phyloP scores from a whole-genome alignment of 2,329 filamentous ascomycete species.

The Aureobasidium sp. region DNA sequence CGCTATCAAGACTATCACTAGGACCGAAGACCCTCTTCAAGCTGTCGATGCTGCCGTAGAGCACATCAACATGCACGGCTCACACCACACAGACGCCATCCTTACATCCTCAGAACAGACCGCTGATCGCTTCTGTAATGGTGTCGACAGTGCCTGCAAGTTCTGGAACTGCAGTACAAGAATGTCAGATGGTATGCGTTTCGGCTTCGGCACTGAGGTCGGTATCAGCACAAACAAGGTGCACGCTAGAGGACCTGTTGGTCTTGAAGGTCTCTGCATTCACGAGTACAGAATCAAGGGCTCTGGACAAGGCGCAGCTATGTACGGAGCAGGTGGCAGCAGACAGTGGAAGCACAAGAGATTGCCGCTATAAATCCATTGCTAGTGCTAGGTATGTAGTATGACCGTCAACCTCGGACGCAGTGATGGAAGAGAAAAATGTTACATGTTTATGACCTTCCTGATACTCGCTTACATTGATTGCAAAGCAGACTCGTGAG shows the following conservation, averaged over 20 bases:
- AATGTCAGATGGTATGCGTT: slow-evolving; percentile 93
- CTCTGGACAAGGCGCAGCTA: slow-evolving; percentile 68
- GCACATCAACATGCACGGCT: slow-evolving; percentile 89
- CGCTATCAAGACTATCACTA: slow-evolving; percentile 68
- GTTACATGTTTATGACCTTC: neutral
- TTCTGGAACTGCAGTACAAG: slow-evolving; percentile 97
- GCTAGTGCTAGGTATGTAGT: neutral
- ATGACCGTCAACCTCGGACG: neutral
- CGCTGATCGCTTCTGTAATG: slow-evolving; percentile 75
- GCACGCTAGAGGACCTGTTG: slow-evolving; percentile 85
- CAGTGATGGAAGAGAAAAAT: neutral
- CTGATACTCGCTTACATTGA: neutral
- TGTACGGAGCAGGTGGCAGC: slow-evolving; percentile 54
- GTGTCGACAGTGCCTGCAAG: slow-evolving; percentile 80
- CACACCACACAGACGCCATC: slow-evolving; percentile 90
- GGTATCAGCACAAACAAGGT: slow-evolving; percentile 99
- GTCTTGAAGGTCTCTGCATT: slow-evolving; percentile 87
- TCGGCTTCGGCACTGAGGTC: slow-evolving; percentile 95
- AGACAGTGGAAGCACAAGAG: slow-evolving; percentile 49
- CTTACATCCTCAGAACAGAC: slow-evolving; percentile 59
- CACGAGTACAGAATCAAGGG: slow-evolving; percentile 94
- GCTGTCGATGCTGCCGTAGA: slow-evolving; percentile 60
- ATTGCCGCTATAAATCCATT: slow-evolving; percentile 26
- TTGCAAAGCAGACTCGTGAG: neutral
- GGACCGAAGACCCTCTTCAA: slow-evolving; percentile 14